Percentiles rank a stretch among this genome's conserved stretches.
Evolutionary conservation across 2,329 filamentous ascomycete genomes (phyloP).

Genomic region (Ilyonectria robusta): DNA sequence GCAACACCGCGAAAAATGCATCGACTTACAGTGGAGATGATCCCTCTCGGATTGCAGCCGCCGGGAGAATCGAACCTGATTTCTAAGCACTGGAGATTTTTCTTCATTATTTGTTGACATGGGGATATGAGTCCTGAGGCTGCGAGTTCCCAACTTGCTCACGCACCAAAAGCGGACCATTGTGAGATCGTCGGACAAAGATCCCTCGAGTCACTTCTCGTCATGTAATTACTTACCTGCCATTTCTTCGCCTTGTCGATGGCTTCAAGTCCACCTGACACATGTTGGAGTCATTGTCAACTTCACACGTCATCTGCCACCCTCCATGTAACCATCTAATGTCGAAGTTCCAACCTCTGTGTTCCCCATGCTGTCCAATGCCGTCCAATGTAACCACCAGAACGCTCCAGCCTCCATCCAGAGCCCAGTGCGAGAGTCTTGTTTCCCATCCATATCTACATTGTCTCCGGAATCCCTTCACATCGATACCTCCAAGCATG

Average conservation of each 20-base stretch:
- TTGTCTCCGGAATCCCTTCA: constrained; percentile 1
- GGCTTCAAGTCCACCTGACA: background rate
- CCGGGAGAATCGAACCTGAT: too few relatives aligned
- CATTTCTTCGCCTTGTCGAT: background rate
- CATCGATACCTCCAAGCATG: constrained; percentile 17
- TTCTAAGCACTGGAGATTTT: background rate
- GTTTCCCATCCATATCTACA: background rate
- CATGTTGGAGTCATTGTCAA: background rate
- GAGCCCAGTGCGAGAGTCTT: constrained; percentile 30
- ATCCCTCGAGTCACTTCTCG: background rate
- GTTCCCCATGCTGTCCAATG: background rate
- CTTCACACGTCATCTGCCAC: background rate
- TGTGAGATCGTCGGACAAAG: background rate
- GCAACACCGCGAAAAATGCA: too few relatives aligned
- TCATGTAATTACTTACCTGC: background rate
- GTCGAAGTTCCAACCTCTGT: background rate
- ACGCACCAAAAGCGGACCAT: background rate
- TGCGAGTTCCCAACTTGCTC: background rate
- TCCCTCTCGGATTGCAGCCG: background rate
- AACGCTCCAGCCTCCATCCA: background rate
- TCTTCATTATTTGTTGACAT: background rate
- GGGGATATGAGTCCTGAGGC: background rate
- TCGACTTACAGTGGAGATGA: background rate
- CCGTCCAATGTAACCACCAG: background rate
- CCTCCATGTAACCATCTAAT: background rate